Percentiles rank a stretch among this genome's conserved stretches.
phyloP scores from a whole-genome alignment of 192 early-diverging fungal genomes.

The Powellomyces hirtus region DNA sequence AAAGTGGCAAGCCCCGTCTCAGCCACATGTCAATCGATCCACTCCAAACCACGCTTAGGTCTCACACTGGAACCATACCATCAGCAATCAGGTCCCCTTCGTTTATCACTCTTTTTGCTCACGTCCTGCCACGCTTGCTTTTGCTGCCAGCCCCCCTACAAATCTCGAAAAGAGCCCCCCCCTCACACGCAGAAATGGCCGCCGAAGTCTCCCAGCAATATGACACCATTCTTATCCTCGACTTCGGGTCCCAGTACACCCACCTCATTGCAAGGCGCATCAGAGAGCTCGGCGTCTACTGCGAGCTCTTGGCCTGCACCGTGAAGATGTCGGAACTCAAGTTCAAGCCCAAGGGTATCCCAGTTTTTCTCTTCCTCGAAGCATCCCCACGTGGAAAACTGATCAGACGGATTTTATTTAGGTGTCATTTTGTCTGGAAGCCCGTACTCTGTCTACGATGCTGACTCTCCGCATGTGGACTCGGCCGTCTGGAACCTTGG shows the following conservation, averaged over 20 bases:
- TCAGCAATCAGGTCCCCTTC: no score
- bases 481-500: conserved; percentile 82
- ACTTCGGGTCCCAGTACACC: conserved; percentile 99
- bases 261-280: conserved; percentile 96
- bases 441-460: conserved; percentile 96
- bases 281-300: conserved; percentile 97
- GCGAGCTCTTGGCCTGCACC: conserved; percentile 97
- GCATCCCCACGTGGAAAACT: no score
- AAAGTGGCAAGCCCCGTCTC: no score
- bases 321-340: conserved; percentile 88
- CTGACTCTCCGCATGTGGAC: conserved; percentile 92
- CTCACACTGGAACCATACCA: no score
- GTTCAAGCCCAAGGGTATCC: conserved; percentile 70
- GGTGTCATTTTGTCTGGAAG: conserved; percentile 93
- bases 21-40: no score
- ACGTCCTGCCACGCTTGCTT: no score
- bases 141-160: no score
- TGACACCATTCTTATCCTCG: conserved; percentile 96
- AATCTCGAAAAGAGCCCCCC: no score
- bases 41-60: no score
- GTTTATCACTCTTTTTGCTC: no score
- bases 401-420: no score
- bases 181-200: neutral
- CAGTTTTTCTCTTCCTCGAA: neutral
- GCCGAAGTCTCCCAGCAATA: conserved; percentile 35